Evolutionary conservation across 257 asterid species (phyloP), one percentile per base, ranked within the genome.

Genomic region (Salvia rosmarinus): DNA sequence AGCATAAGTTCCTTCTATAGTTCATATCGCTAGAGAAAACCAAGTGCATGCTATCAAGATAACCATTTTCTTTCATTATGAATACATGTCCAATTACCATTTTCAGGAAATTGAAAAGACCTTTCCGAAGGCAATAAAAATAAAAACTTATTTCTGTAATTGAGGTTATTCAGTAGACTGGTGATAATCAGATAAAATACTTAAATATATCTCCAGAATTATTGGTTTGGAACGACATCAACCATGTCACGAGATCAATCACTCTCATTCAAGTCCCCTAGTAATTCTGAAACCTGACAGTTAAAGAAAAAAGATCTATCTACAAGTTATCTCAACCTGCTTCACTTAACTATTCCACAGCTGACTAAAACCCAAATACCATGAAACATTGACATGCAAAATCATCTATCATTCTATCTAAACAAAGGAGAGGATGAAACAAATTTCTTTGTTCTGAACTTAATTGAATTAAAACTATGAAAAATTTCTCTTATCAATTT

Each of bases 241-340:
- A 34, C 25, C 40, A 52, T 20, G 39, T 52, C 11, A 51, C 47
- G 62, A 67, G 47, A 50, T 67, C 34, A 67, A 28, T 67, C 37
- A 32, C 50, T 20, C 64, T 60, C 52, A 68, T 28, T 67, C 44
- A 30, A 47, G 46, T 47, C 55, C 30, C 4, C 20, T 47, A 9
- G 3, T 30, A 67, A 67, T 30, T 49, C 49, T 28, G 20, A 49
- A 47, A 4, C 13, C 34, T 10, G 32, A 51, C 58, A 13, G 42
- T 21, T 10, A 17, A 7, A 51, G 25, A 4, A 5, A 51, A 51
- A 51, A 17, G 20, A 49, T 49, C 3, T 19, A 51, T 20, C 58
- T 19, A 20, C n/a, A n/a, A n/a, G n/a, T n/a, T n/a, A n/a, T n/a
- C n/a, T n/a, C n/a, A 49, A 49, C 56, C 56, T 6, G 17, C 25